These are phyloP conservation scores for Polygonum aviculare DNA, from an alignment of 148 eudicot species.

Conservation along the genomic window DNA sequence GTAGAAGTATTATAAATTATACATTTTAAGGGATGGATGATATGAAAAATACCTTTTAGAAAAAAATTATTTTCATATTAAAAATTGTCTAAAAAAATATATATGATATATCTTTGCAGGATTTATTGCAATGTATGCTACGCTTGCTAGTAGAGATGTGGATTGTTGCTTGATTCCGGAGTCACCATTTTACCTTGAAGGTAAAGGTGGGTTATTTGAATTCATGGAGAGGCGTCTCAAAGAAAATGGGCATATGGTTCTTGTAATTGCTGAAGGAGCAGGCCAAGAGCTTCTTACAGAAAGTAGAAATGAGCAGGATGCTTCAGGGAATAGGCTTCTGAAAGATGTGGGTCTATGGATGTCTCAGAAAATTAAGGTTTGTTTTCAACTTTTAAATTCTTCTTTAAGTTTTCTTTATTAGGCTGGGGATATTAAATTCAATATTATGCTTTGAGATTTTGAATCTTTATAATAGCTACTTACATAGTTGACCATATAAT, in stretches of 20 bases:
- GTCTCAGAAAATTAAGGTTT: conserved; percentile 73
- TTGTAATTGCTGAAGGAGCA: conserved; percentile 97
- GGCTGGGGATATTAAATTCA: too few relatives aligned
- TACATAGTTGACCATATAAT: too few relatives aligned
- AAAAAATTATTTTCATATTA: too few relatives aligned
- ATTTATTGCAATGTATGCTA: conserved; percentile 96
- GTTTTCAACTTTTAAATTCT: background rate
- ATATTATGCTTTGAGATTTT: too few relatives aligned
- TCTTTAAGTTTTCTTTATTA: too few relatives aligned
- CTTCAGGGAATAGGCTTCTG: conserved; percentile 82
- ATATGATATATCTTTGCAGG: conserved; percentile 28
- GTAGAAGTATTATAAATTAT: too few relatives aligned
- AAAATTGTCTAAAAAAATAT: too few relatives aligned
- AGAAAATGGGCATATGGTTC: conserved; percentile 94
- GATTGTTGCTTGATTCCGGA: conserved; percentile 97
- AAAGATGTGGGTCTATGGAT: conserved; percentile 90
- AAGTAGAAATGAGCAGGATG: conserved; percentile 50
- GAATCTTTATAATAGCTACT: too few relatives aligned
- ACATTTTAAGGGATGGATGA: too few relatives aligned
- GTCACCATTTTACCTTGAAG: conserved; percentile 86
- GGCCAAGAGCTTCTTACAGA: conserved; percentile 85
- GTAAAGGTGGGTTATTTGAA: conserved; percentile 80
- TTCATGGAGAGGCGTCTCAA: conserved; percentile 67
- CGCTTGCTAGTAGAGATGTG: conserved; percentile 96
- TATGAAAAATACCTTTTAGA: too few relatives aligned